Base-by-base conservation (phyloP, 306 rosid species). In the Vigna unguiculata region DNA sequence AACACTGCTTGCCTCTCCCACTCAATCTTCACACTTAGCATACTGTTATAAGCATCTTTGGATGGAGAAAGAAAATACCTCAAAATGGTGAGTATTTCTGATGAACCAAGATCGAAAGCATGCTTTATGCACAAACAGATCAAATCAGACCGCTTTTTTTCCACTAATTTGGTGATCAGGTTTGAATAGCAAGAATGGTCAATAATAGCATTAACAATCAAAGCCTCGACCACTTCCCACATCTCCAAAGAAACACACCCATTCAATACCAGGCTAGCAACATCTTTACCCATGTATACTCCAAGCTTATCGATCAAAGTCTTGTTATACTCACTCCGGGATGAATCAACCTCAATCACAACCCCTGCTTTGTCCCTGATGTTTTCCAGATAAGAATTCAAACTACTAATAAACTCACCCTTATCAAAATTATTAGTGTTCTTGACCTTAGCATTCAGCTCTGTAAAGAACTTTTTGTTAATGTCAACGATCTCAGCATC, bases 1-100 rank as follows among this genome's bases (percentile, higher is more conserved):
- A 78, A 82, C 79, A 87, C 20, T 46, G 91, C 91, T 74, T 90
- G 97, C 40, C 70, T 78, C 84, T 90, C 91, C 97, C 98, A 95
- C 49, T 87, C 97, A 77, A 84, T 87, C 84, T 91, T 88, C 89
- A 90, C 87, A 71, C 52, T 74, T 36, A 66, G 25, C 83, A 82
- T 82, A 77, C 83, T 76, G 19, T 1, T 30, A 78, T 68, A 66
- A 62, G 86, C 88, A 62, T 80, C 88, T 71, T 80, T 86, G 4
- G 83, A 74, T 0, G 86, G 89, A 83, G 80, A 74, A 71, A 94
- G 95, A 81, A 94, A 90, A 76, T 87, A 86, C 89, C 86, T 90
- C 85, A 90, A 83, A 77, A 90, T 84, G 85, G 81, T 34, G 30
- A 86, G 83, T 77, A 92, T 75, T 80, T 89, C 97, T 11, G 86